Conservation (phyloP, 371 early-diverging fungal genomes). For the Sporodiniella umbellata region DNA sequence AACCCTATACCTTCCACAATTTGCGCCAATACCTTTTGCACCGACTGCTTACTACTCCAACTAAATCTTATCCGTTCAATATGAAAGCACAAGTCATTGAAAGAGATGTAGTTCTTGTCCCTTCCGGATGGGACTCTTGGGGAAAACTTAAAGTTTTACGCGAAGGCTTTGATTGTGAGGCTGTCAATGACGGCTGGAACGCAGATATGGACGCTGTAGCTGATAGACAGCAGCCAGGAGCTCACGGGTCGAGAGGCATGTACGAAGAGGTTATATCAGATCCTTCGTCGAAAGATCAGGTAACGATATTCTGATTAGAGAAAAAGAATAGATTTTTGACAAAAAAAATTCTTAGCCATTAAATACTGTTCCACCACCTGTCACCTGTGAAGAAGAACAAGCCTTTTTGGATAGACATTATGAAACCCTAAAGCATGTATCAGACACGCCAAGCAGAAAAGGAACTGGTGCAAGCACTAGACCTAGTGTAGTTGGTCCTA, state of each 20-base stretch:
- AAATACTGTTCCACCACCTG: slow-evolving; percentile 31
- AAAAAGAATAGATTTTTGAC: neutral
- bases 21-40: slow-evolving; percentile 85
- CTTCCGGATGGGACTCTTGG: slow-evolving; percentile 94
- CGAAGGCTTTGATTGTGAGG: slow-evolving; percentile 75
- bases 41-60: slow-evolving; percentile 55
- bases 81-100: slow-evolving; percentile 81
- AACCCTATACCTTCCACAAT: slow-evolving; percentile 72
- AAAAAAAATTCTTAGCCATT: slow-evolving; percentile 13
- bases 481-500: slow-evolving; percentile 33
- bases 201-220: slow-evolving; percentile 43
- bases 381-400: slow-evolving; percentile 81
- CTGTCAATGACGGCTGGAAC: slow-evolving; percentile 62
- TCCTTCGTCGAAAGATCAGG: slow-evolving; percentile 40
- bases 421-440: slow-evolving; percentile 57
- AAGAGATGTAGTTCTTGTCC: slow-evolving; percentile 84
- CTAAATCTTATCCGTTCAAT: slow-evolving; percentile 56
- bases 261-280: slow-evolving; percentile 46
- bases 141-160: slow-evolving; percentile 82
- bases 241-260: slow-evolving; percentile 35
- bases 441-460: slow-evolving; percentile 21
- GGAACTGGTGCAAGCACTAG: slow-evolving; percentile 28
- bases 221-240: slow-evolving; percentile 35
- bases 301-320: slow-evolving; percentile 7
- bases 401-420: slow-evolving; percentile 75